These are phyloP conservation scores for Globisporangium alternatum DNA, from an alignment of 352 stramenopile genomes.

Conservation along the genomic window DNA sequence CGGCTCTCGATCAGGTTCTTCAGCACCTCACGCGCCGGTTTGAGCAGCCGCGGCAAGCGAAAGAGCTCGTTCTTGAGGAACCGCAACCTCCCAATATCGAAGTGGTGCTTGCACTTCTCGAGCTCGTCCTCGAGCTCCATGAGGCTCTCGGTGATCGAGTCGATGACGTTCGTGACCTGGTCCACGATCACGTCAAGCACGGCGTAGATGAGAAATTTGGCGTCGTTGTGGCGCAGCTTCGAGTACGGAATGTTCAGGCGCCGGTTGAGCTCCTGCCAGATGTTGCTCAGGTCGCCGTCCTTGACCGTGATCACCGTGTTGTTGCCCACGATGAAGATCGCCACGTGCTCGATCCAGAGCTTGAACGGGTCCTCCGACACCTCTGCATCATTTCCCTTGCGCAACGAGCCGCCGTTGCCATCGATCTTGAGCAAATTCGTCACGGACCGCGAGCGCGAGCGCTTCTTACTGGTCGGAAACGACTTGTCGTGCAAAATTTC, in stretches of 20 bases:
- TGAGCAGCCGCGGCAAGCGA: constrained; percentile 69
- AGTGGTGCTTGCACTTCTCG: constrained; percentile 62
- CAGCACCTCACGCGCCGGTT: constrained; percentile 76
- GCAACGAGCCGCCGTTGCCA: constrained; percentile 11
- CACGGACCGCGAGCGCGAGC: constrained; percentile 31
- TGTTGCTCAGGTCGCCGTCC: constrained; percentile 57
- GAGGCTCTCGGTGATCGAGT: constrained; percentile 71
- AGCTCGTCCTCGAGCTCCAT: constrained; percentile 79
- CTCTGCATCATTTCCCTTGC: constrained; percentile 22
- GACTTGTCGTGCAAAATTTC: constrained; percentile 43
- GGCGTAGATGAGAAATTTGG: constrained; percentile 85
- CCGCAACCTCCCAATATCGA: constrained; percentile 61
- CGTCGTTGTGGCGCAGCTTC: constrained; percentile 87
- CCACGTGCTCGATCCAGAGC: constrained; percentile 79
- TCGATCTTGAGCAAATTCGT: constrained; percentile 48
- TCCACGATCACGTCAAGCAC: constrained; percentile 88
- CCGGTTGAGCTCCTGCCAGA: constrained; percentile 70
- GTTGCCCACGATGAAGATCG: constrained; percentile 80
- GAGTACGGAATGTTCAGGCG: constrained; percentile 81
- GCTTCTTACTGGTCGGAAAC: constrained; percentile 31
- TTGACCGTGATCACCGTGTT: constrained; percentile 88
- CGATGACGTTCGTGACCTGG: constrained; percentile 72
- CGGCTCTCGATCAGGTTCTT: constrained; percentile 84
- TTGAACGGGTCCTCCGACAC: constrained; percentile 58
- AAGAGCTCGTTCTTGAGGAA: constrained; percentile 83